Base-by-base conservation (phyloP, 2,329 filamentous ascomycete genomes). In the Hypoxylon sp. region DNA sequence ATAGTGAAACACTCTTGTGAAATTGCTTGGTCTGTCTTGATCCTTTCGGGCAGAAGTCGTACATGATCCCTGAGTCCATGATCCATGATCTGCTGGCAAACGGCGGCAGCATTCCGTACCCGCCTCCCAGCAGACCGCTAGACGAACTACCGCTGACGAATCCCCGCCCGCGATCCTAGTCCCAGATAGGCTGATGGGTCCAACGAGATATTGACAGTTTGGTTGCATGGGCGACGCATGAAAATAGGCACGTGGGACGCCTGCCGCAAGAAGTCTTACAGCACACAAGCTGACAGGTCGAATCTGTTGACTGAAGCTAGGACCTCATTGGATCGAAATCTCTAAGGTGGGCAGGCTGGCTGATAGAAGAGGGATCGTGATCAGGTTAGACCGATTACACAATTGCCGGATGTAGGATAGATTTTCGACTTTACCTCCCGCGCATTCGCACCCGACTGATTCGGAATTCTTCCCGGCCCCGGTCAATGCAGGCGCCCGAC, bases 81-180 rank as follows among this genome's bases (percentile, higher is more conserved):
- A n/a, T n/a, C n/a, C n/a, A n/a, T n/a, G n/a, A 41, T 41, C 37
- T 41, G 37, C 37, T 41, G n/a, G 37, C 37, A 20, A 41, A 17
- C 37, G 37, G 17, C 37, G 37, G 37, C 37, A 19, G 1, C 17
- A 17, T 41, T 41, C 37, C 37, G 37, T 17, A 17, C 37, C 37
- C n/a, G n/a, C 37, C 37, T 41, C n/a, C n/a, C 17, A 39, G 37
- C 37, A 20, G 37, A 41, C 37, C 37, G 37, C 37, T 41, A n/a
- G 37, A 41, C 37, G 37, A 41, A 41, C 37, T 41, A 41, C 37
- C 37, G 37, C n/a, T 41, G 37, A 41, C 37, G 37, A n/a, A 17
- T 41, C 32, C 32, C 32, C 32, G 32, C 32, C 32, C 32, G 32
- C n/a, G n/a, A 37, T 37, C 32, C 32, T 37, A 37, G 13, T 15